Evolutionary conservation across 208 protist species (phyloP), one percentile per base, ranked within the genome.

Genomic region (Naegleria gruberi): DNA sequence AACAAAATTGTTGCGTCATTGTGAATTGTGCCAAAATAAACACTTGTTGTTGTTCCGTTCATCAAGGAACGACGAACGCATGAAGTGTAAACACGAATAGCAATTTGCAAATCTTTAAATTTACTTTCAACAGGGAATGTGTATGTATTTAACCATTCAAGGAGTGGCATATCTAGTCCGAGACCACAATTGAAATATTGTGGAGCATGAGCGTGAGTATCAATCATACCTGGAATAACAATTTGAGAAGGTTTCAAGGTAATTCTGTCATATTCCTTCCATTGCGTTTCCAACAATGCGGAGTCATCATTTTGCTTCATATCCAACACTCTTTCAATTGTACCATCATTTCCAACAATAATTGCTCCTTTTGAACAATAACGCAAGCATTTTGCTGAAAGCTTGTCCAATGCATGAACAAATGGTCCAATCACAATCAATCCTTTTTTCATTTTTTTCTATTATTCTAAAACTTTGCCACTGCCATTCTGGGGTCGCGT

Each of bases 171-270:
- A 90, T 98, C 96, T 37, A 97, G 93, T 30, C 93, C 95, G 89
- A 95, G 97, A 0, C 96, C 98, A 19, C 93, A 89, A 91, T 96
- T 96, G 4, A 93, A 93, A 91, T 96, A 97, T 92, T 97, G 97
- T n/a, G 97, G 96, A 0, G 96, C 97, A 90, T 99, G 97, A 17
- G 97, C 93, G 91, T 98, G 97, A 26, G 95, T 92, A 90, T 99
- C 97, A 91, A 98, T 95, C 30, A 98, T 93, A 15, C 97, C 98
- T 45, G 97, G 96, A 42, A 94, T 82, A 0, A 95, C 73, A 41
- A 96, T 91, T 90, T 92, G 73, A 45, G 51, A 65, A 65, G 51
- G 51, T 23, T 65, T 65, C 19, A 65, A 23, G 30, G 51, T 65
- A 1, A 65, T 23, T 3, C 30, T 10, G 15, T 65, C 51, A 65